phyloP scores from a whole-genome alignment of 345 rosid species.

The Brassica incana region DNA sequence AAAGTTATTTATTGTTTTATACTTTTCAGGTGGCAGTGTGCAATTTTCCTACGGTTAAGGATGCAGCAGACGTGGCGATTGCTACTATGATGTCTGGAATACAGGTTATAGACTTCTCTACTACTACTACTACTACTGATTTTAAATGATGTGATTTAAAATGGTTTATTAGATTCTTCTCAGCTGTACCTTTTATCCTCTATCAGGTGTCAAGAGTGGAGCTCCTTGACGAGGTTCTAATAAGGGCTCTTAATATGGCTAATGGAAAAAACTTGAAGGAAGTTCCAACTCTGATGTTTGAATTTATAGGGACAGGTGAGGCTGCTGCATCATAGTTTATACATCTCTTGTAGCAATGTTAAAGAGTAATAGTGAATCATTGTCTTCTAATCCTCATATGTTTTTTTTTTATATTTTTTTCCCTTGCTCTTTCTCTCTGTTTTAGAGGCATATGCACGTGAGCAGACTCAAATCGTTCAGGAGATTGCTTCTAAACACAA shows the following conservation, averaged over 20 bases:
- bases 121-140: slow-evolving; percentile 4
- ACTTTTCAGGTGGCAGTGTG: slow-evolving; percentile 86
- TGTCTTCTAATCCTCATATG: slow-evolving; percentile 7
- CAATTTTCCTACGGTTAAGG: slow-evolving; percentile 86
- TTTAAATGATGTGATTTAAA: slow-evolving; percentile 1
- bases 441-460: slow-evolving; percentile 78
- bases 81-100: slow-evolving; percentile 82
- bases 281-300: slow-evolving; percentile 90
- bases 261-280: slow-evolving; percentile 79
- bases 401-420: slow-evolving; percentile 14
- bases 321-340: background rate
- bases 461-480: slow-evolving; percentile 82
- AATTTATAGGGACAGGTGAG: slow-evolving; percentile 86
- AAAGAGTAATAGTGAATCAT: slow-evolving; percentile 1
- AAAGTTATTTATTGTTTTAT: background rate
- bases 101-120: slow-evolving; percentile 53
- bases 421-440: background rate
- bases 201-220: slow-evolving; percentile 80
- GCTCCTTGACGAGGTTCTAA: slow-evolving; percentile 84
- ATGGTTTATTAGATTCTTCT: slow-evolving; percentile 4
- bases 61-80: slow-evolving; percentile 97
- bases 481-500: slow-evolving; percentile 76
- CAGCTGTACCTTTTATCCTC: slow-evolving; percentile 22
- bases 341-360: background rate
- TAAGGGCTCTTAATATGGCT: slow-evolving; percentile 82